Evolutionary conservation across 495 filamentous ascomycete species (phyloP), one percentile per base, ranked within the genome.

Genomic region (Ascodesmis nigricans): DNA sequence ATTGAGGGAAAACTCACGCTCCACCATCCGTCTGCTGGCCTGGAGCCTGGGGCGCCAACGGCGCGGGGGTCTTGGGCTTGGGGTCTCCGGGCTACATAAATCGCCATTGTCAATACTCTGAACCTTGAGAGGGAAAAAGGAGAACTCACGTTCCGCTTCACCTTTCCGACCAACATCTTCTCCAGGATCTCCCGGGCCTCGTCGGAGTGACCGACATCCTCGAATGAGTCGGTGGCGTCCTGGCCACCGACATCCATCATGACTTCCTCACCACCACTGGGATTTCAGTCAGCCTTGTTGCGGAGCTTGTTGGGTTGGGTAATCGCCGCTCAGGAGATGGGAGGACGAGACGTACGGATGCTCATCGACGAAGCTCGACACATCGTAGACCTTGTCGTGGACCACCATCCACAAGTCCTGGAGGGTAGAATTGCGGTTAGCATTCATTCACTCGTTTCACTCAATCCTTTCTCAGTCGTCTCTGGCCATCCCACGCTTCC

Each of bases 131-230:
- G 36, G 24, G 18, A 26, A 16, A 24, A 32, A n/a, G 35, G 21
- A 26, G 38, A 24, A 53, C 64, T 44, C 71, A 93, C 84, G 64
- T 73, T 55, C 55, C 83, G 70, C 70, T 92, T 92, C 46, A 99
- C 59, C 18, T 44, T 67, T 35, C 80, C 87, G 42, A 91, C 71
- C 21, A 73, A 59, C 41, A 92, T 61, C 43, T 72, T 70, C 16
- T 73, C 67, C 11, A 99, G 71, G 50, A 92, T 82, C 63, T 93
- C 81, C 33, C 90, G 75, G 39, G 90, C 90, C 64, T 99, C 90
- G 56, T 99, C 90, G 55, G 77, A 87, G 74, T 99, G 90, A 42
- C 90, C 90, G 55, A 99, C 90, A 59, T 99, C 90, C 64, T 51
- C 20, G 56, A 99, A 99, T 37, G 87, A 82, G 59, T 95, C 90